Percentiles rank a stretch among this genome's conserved stretches.
These are phyloP conservation scores for Stipa capillata DNA, from an alignment of 176 grass and related monocot genomes.

Conservation along the genomic window DNA sequence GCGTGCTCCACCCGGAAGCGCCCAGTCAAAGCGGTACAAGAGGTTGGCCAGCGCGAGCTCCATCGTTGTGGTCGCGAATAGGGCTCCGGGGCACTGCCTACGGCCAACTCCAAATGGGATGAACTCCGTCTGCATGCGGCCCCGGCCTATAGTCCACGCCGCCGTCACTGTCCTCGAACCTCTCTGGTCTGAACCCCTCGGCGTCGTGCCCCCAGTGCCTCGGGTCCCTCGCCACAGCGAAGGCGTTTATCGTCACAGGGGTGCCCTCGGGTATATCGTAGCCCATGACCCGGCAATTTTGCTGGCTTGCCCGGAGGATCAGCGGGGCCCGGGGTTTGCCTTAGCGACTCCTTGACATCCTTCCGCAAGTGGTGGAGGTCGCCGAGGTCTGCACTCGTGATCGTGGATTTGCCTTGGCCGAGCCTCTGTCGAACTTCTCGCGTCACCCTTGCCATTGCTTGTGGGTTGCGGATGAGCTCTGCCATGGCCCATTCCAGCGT, in stretches of 20 bases:
- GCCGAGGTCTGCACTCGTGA: background rate
- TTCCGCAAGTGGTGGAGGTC: slow-evolving; percentile 6
- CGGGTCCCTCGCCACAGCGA: slow-evolving; percentile 23
- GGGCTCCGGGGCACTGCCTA: slow-evolving; percentile 11
- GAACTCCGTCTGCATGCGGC: background rate
- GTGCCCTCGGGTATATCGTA: slow-evolving; percentile 23
- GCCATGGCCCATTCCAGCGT: slow-evolving; percentile 27
- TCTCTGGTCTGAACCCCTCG: slow-evolving; percentile 20
- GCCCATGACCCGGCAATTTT: slow-evolving; percentile 17
- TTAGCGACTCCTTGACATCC: slow-evolving; percentile 29
- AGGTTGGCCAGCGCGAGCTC: slow-evolving; percentile 2
- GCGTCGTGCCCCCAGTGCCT: slow-evolving; percentile 34
- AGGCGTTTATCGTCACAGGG: background rate
- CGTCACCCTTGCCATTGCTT: background rate
- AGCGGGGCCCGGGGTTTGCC: slow-evolving; percentile 26
- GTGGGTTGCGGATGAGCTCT: slow-evolving; percentile 12
- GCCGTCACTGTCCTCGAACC: background rate
- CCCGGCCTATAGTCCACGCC: background rate
- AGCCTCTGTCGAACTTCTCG: background rate
- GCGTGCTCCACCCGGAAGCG: background rate
- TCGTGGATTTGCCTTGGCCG: background rate
- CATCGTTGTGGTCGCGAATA: background rate
- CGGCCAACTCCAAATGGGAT: slow-evolving; percentile 18
- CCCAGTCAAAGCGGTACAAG: slow-evolving; percentile 18
- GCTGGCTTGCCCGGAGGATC: slow-evolving; percentile 4